Percentiles rank a stretch among this genome's conserved stretches.
Conservation (phyloP, 441 rosid genomes). For the Gossypium davidsonii region DNA sequence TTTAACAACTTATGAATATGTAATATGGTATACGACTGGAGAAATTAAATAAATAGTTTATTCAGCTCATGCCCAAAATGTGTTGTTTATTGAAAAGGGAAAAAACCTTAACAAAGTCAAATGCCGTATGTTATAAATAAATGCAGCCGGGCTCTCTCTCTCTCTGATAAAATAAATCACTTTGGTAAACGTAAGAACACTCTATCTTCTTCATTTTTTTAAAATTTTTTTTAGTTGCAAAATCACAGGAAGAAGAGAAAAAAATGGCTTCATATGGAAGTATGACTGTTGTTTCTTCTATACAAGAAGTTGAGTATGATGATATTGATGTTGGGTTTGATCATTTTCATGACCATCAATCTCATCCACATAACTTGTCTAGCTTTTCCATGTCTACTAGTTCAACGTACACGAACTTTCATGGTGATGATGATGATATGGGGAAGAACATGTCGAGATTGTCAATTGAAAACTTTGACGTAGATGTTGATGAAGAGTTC, state of each 20-base stretch:
- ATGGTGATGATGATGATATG: background rate
- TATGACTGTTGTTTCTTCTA: constrained; percentile 22
- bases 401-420: constrained; percentile 41
- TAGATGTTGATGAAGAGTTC: constrained; percentile 12
- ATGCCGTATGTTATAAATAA: constrained; percentile 12
- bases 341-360: constrained; percentile 24
- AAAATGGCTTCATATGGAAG: constrained; percentile 47
- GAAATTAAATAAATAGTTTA: background rate
- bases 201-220: background rate
- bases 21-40: background rate
- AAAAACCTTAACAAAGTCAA: constrained; percentile 9
- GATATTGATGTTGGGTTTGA: constrained; percentile 29
- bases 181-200: background rate
- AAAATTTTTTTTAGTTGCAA: background rate
- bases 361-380: constrained; percentile 37
- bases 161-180: background rate
- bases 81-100: background rate
- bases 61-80: background rate
- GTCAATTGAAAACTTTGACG: constrained; percentile 15
- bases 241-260: background rate
- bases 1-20: background rate
- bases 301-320: constrained; percentile 29
- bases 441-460: constrained; percentile 13
- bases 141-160: background rate
- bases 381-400: constrained; percentile 60